Percentiles rank a stretch among this genome's conserved stretches.
phyloP scores from a whole-genome alignment of 768 basidiomycete species.

The Calocybe indica region DNA sequence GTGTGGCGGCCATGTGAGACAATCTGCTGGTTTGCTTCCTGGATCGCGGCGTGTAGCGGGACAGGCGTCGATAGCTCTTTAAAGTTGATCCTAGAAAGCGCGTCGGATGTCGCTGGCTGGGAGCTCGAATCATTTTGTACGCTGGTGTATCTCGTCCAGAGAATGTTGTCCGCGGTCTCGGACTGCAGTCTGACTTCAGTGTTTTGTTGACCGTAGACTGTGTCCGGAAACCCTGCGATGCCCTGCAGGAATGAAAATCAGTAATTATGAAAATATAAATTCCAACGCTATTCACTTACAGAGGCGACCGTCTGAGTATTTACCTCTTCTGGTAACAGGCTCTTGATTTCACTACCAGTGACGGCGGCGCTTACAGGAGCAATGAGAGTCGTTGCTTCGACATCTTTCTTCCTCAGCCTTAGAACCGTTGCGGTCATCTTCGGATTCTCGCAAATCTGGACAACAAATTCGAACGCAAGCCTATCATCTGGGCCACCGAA shows the following conservation, averaged over 20 bases:
- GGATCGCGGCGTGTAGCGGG: slow-evolving; percentile 55
- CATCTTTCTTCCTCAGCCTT: slow-evolving; percentile 49
- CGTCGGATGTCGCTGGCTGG: slow-evolving; percentile 15
- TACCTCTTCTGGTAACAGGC: slow-evolving; percentile 20
- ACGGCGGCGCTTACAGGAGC: too few species aligned
- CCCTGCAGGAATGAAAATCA: slow-evolving; percentile 14
- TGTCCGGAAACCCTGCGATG: slow-evolving; percentile 51
- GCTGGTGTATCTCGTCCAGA: slow-evolving; percentile 60
- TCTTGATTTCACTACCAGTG: neutral
- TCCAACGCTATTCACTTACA: slow-evolving; percentile 25
- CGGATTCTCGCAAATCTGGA: slow-evolving; percentile 73
- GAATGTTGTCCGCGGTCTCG: slow-evolving; percentile 77
- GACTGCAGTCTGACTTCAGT: slow-evolving; percentile 69
- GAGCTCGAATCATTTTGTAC: slow-evolving; percentile 10
- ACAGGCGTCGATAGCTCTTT: slow-evolving; percentile 43
- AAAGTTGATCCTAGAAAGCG: slow-evolving; percentile 61
- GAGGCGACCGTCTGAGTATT: slow-evolving; percentile 42
- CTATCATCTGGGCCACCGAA: slow-evolving; percentile 94
- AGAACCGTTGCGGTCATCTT: slow-evolving; percentile 71
- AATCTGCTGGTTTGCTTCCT: slow-evolving; percentile 28
- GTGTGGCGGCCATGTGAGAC: slow-evolving; percentile 9
- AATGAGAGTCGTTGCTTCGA: slow-evolving; percentile 5
- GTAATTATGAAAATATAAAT: neutral
- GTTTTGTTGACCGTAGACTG: slow-evolving; percentile 58
- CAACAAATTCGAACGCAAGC: slow-evolving; percentile 76